Conservation (phyloP, 805 yeast genomes). For the Sugiyamaella floridensis region DNA sequence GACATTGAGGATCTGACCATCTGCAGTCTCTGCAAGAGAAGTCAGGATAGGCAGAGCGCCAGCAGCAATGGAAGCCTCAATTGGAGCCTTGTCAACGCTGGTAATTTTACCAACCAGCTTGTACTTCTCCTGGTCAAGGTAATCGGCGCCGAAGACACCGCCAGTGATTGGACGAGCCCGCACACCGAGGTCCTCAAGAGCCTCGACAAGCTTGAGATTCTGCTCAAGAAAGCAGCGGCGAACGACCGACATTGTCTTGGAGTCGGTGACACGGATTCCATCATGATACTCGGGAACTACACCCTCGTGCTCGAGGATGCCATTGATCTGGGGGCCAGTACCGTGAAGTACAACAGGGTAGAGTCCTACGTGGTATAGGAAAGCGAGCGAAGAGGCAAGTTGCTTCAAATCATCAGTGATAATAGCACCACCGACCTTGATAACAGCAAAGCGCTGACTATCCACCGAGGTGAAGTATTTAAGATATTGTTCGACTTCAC, state of each 20-base stretch:
- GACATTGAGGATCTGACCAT: constrained; percentile 94
- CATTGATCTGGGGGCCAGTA: constrained; percentile 98
- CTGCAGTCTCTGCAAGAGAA: constrained; percentile 91
- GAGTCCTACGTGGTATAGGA: constrained; percentile 92
- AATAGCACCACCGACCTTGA: constrained; percentile 98
- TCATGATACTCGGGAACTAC: constrained; percentile 94
- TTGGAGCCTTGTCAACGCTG: constrained; percentile 78
- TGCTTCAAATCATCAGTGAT: constrained; percentile 91
- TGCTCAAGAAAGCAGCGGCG: constrained; percentile 93
- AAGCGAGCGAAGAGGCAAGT: constrained; percentile 91
- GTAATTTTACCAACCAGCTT: constrained; percentile 87
- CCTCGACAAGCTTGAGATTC: constrained; percentile 89
- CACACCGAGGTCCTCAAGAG: constrained; percentile 92
- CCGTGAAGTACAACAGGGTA: constrained; percentile 97
- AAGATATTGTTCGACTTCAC: constrained; percentile 96
- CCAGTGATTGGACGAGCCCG: constrained; percentile 98
- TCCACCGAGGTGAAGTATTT: constrained; percentile 90
- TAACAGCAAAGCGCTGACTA: constrained; percentile 90
- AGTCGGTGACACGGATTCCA: constrained; percentile 94
- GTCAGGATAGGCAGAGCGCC: constrained; percentile 97
- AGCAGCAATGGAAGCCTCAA: constrained; percentile 90
- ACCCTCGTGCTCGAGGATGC: constrained; percentile 84
- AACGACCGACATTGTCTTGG: constrained; percentile 91
- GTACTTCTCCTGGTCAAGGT: constrained; percentile 83
- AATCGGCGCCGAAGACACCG: constrained; percentile 93